Evolutionary conservation across 2,329 filamentous ascomycete genomes (phyloP), one percentile per base, ranked within the genome.

Genomic region (Fusarium nurragi): DNA sequence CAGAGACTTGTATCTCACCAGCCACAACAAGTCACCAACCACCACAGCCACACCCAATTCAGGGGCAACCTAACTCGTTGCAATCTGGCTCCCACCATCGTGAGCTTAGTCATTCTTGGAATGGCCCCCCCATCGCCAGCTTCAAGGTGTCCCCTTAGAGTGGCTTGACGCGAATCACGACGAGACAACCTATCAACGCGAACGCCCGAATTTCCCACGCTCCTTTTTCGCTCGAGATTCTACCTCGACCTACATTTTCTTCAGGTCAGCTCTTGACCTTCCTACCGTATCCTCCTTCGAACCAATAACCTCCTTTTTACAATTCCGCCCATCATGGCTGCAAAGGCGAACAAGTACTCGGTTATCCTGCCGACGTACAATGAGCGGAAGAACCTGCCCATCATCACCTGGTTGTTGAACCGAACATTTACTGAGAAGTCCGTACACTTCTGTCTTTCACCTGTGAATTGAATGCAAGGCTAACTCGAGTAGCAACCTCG

Each of bases 291-390:
- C 19, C 32, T 23, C n/a, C 38, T 47, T 53, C 43, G 25, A 51
- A 51, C 38, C 51, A 19, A 46, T 45, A 54, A 10, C 9, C 16
- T 4, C 40, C 41, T 54, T 50, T 32, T 56, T 47, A 28, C 49
- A 51, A 64, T 21, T 36, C 48, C 51, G 30, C 25, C 45, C 67
- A 69, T 69, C 71, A 87, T 87, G 84, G 82, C 83, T 23, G 32
- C 52, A 55, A 82, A 81, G 70, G 60, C 73, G 72, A 74, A 95
- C 85, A 97, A 94, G 81, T 99, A 97, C 86, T 97, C 94, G 70
- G 90, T 99, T 76, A 94, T 99, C 76, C 88, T 99, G 68, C 95
- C 95, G 56, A 99, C 95, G 64, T 99, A 97, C 88, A 98, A 99
- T 79, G 95, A 99, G 86, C 92, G 95, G 76, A 89, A 89, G 79